Conservation (phyloP, 2,329 filamentous ascomycete genomes). For the Raffaelea albimanens region DNA sequence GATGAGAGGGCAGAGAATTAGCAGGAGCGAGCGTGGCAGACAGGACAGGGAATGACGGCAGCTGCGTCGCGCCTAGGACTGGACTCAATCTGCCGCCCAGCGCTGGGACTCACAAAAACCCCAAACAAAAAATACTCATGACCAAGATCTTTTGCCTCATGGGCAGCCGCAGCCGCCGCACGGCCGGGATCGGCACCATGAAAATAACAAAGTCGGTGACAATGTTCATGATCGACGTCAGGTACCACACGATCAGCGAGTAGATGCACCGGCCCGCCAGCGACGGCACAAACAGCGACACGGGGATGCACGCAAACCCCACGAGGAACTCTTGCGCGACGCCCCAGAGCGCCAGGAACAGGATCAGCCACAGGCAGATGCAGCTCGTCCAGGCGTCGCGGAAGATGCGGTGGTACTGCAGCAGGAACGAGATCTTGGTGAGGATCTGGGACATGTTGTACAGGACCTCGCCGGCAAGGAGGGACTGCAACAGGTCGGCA, state of each 20-base stretch:
- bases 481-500: constrained; percentile 16
- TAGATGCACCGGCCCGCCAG: constrained; percentile 17
- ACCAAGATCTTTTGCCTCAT: constrained; percentile 79
- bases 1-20: too few species aligned
- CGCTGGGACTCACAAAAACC: constrained; percentile 61
- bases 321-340: constrained; percentile 20
- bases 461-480: constrained; percentile 22
- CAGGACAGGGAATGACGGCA: too few species aligned
- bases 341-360: constrained; percentile 20
- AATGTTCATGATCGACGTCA: constrained; percentile 57
- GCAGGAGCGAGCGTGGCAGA: too few species aligned
- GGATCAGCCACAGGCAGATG: constrained; percentile 16
- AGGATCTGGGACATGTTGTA: constrained; percentile 24
- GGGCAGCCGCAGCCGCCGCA: constrained; percentile 76
- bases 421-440: constrained; percentile 26
- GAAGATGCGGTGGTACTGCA: constrained; percentile 31
- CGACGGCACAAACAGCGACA: constrained; percentile 15
- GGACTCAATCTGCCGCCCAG: too few species aligned
- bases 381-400: constrained; percentile 15
- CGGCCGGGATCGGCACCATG: constrained; percentile 76
- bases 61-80: too few species aligned
- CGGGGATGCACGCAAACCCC: constrained; percentile 19
- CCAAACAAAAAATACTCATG: constrained; percentile 75
- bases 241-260: constrained; percentile 19
- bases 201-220: constrained; percentile 83